Evolutionary conservation across 2,329 filamentous ascomycete genomes (phyloP).

Genomic region (Trichoderma sp.): DNA sequence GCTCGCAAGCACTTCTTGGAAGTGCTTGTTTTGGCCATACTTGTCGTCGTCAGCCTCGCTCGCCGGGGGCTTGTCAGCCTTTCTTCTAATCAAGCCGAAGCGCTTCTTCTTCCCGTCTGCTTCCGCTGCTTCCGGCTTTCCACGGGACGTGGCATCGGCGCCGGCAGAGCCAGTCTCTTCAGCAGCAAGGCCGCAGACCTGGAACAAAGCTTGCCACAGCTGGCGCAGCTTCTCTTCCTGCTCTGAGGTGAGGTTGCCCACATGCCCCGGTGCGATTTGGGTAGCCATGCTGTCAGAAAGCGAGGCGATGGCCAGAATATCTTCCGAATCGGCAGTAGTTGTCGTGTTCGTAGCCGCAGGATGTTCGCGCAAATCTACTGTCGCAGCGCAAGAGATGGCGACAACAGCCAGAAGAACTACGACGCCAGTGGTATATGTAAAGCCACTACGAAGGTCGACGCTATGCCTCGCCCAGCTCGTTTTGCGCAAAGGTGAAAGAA

Average conservation of each 20-base stretch:
- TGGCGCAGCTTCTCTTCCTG: slow-evolving; percentile 87
- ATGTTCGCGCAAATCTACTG: not conserved
- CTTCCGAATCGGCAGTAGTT: not conserved
- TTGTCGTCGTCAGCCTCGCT: slow-evolving; percentile 73
- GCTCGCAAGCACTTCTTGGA: slow-evolving; percentile 76
- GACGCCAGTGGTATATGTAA: slow-evolving; percentile 1
- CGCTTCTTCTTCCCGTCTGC: slow-evolving; percentile 72
- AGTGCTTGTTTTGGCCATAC: slow-evolving; percentile 86
- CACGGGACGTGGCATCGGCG: slow-evolving; percentile 27
- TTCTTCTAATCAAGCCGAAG: slow-evolving; percentile 67
- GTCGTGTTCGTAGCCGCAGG: not conserved
- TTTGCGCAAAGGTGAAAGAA: not conserved
- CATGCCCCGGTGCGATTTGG: slow-evolving; percentile 65
- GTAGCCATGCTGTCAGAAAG: slow-evolving; percentile 10
- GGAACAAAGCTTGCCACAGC: slow-evolving; percentile 77
- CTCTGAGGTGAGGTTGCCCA: slow-evolving; percentile 85
- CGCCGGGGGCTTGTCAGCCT: slow-evolving; percentile 44
- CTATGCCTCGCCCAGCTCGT: not conserved
- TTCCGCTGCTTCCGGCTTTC: slow-evolving; percentile 17
- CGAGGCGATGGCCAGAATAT: not conserved
- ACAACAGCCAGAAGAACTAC: slow-evolving; percentile 3
- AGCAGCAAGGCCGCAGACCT: slow-evolving; percentile 66
- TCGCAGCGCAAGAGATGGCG: not conserved
- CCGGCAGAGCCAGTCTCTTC: slow-evolving; percentile 31
- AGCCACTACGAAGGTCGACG: slow-evolving; percentile 8